Percentiles rank a stretch among this genome's conserved stretches.
Conservation (phyloP, 176 grass and related monocot species). For the Paspalum vaginatum region DNA sequence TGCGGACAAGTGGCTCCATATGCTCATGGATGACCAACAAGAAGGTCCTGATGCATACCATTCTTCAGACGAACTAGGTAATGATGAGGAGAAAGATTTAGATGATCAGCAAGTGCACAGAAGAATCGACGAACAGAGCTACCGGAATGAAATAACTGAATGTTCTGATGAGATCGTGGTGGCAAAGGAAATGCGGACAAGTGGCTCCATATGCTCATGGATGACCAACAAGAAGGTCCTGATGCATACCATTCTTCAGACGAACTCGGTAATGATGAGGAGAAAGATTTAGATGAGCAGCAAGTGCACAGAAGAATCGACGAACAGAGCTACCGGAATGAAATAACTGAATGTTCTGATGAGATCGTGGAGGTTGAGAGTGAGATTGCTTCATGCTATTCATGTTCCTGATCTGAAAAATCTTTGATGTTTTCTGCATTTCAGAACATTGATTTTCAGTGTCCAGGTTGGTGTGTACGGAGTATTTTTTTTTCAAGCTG, state of each 20-base stretch:
- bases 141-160: conserved; percentile 39
- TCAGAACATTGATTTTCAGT: not conserved
- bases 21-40: conserved; percentile 58
- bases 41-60: conserved; percentile 35
- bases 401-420: not conserved
- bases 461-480: not conserved
- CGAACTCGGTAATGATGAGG: not conserved
- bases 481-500: not conserved
- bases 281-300: conserved; percentile 26
- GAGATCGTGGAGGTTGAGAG: conserved; percentile 47
- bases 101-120: conserved; percentile 35
- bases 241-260: conserved; percentile 29
- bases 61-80: conserved; percentile 20
- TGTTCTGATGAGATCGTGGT: conserved; percentile 54
- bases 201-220: conserved; percentile 76
- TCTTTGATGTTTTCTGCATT: not conserved
- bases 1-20: conserved; percentile 77
- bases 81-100: not conserved
- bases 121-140: conserved; percentile 28
- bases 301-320: conserved; percentile 31
- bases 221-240: conserved; percentile 49
- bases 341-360: conserved; percentile 44
- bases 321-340: conserved; percentile 34
- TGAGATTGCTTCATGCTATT: conserved; percentile 9
- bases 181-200: conserved; percentile 72